phyloP scores from a whole-genome alignment of 495 filamentous ascomycete species.

The Penicillium salamii region DNA sequence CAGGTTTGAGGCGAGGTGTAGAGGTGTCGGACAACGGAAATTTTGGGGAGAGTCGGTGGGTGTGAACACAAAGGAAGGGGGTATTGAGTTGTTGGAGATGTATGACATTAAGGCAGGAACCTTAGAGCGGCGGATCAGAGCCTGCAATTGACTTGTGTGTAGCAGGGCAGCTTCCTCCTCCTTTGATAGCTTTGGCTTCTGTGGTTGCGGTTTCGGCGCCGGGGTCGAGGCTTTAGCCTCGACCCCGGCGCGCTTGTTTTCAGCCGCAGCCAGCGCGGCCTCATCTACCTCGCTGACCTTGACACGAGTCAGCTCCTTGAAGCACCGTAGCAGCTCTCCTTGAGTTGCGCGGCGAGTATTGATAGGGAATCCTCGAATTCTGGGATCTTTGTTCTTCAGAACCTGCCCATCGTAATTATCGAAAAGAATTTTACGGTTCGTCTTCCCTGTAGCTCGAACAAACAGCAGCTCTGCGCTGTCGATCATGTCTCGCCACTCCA shows the following conservation, averaged over 20 bases:
- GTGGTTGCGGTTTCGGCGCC: slow-evolving; percentile 44
- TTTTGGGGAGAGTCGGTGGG: slow-evolving; percentile 66
- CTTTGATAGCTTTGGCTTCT: slow-evolving; percentile 61
- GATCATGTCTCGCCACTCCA: slow-evolving; percentile 79
- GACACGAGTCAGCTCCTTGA: slow-evolving; percentile 85
- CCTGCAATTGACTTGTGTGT: slow-evolving; percentile 83
- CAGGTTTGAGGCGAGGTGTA: slow-evolving; percentile 81
- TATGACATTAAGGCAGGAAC: slow-evolving; percentile 84
- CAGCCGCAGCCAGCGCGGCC: slow-evolving; percentile 49
- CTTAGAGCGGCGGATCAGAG: slow-evolving; percentile 87
- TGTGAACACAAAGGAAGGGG: slow-evolving; percentile 67
- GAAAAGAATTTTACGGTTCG: slow-evolving; percentile 82
- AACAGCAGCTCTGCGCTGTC: slow-evolving; percentile 82
- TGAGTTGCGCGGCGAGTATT: slow-evolving; percentile 93
- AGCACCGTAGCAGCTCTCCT: slow-evolving; percentile 87
- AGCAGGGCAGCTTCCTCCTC: slow-evolving; percentile 77
- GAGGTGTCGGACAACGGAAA: slow-evolving; percentile 78
- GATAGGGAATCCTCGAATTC: slow-evolving; percentile 90
- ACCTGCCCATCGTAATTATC: slow-evolving; percentile 88
- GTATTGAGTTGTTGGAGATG: slow-evolving; percentile 65
- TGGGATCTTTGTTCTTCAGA: slow-evolving; percentile 72
- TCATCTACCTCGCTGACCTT: slow-evolving; percentile 77
- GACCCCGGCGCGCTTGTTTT: slow-evolving; percentile 34
- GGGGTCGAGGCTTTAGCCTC: slow-evolving; percentile 35
- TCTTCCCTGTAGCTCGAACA: slow-evolving; percentile 81